Evolutionary conservation across 441 rosid species (phyloP), one percentile per base, ranked within the genome.

Genomic region (Erysimum cheiri): DNA sequence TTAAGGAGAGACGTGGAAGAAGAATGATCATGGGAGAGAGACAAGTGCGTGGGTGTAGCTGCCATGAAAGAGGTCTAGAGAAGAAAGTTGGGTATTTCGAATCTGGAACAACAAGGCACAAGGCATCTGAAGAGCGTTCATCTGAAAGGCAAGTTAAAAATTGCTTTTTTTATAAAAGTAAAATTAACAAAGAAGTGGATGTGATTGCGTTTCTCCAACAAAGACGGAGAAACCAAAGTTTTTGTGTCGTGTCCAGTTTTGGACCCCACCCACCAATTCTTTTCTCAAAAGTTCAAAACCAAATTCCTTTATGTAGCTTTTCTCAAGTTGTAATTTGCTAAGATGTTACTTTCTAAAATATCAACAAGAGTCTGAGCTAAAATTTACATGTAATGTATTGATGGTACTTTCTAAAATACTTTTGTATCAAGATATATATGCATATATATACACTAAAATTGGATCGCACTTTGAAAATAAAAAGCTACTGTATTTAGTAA

Each of bases 151-250:
- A 48, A 58, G 26, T 22, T 22, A 22, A 22, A 22, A 1, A 0
- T 22, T 22, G 24, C 1, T 1, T 22, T 22, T 22, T 22, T 22
- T 22, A 22, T 22, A 22, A 22, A 22, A 22, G 24, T 1, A 22
- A 22, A 22, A 22, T 22, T 22, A 22, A 22, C 24, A 22, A 22
- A 22, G 71, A 73, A 32, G 69, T 60, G 69, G 74, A 54, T 47
- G 70, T 62, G 74, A 29, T 61, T 73, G 64, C 63, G 46, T 55
- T 41, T 59, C 75, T 75, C 79, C 79, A 75, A 75, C 71, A 75
- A 70, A 57, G 79, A 70, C 79, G 79, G 79, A 75, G 79, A 75
- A 75, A 69, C 75, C 79, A 75, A 69, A 69, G 71, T 57, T 6
- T 69, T 32, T 31, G 67, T 64, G 79, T 64, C 71, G 70, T 75